A percentile compares a stretch with the other conserved stretches of the same genome.
These are phyloP conservation scores for Russula emetica DNA, from an alignment of 768 basidiomycete species.

Conservation along the genomic window DNA sequence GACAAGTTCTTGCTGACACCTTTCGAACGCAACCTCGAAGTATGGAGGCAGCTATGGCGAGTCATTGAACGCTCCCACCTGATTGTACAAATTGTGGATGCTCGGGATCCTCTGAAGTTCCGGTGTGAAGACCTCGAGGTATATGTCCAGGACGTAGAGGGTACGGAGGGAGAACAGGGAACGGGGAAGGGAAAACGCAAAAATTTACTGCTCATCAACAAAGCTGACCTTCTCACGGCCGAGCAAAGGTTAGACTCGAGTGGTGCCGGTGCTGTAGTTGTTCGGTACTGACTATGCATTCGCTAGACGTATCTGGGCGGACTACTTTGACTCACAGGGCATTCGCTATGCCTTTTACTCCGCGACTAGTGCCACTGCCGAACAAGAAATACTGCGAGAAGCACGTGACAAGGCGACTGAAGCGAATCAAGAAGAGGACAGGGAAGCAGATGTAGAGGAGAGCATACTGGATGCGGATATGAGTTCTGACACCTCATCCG, in stretches of 20 bases:
- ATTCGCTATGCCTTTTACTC: constrained; percentile 91
- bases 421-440: constrained; percentile 30
- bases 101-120: constrained; percentile 88
- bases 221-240: constrained; percentile 84
- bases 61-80: constrained; percentile 94
- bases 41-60: constrained; percentile 98
- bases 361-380: constrained; percentile 77
- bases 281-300: background rate
- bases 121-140: constrained; percentile 87
- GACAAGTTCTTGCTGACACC: constrained; percentile 89
- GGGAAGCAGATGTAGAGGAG: constrained; percentile 29
- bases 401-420: constrained; percentile 22
- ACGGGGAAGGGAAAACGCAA: constrained; percentile 68
- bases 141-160: constrained; percentile 82
- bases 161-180: constrained; percentile 73
- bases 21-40: constrained; percentile 96
- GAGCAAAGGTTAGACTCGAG: constrained; percentile 64
- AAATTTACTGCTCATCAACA: constrained; percentile 87
- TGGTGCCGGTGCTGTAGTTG: constrained; percentile 2
- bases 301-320: constrained; percentile 78
- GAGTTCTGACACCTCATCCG: constrained; percentile 31
- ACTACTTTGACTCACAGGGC: constrained; percentile 75
- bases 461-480: constrained; percentile 34
- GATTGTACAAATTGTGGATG: constrained; percentile 93
- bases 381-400: constrained; percentile 70